phyloP scores from a whole-genome alignment of 176 grass and related monocot species.

The Guadua angustifolia region DNA sequence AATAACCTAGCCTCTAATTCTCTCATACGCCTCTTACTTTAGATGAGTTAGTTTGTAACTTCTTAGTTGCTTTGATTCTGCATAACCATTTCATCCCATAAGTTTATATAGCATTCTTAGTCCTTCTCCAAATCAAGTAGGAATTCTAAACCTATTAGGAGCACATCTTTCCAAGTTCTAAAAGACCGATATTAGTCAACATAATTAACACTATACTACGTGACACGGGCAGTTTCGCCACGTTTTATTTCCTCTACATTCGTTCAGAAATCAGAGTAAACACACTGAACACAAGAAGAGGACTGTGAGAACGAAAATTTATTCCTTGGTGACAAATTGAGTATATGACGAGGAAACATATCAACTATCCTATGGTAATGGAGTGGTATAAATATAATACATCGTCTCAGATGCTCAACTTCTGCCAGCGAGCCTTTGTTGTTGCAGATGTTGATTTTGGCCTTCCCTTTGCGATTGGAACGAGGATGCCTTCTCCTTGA shows the following conservation, averaged over 20 bases:
- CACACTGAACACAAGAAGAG: not conserved
- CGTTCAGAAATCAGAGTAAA: not conserved
- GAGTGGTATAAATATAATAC: not conserved
- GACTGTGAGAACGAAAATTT: not conserved
- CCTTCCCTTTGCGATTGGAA: constrained; percentile 57
- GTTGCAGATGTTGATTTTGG: constrained; percentile 64
- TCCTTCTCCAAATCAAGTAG: too few species aligned
- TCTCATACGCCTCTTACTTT: too few species aligned
- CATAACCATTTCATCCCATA: too few species aligned
- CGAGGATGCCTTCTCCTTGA: constrained; percentile 77
- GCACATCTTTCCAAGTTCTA: too few species aligned
- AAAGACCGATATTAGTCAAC: too few species aligned
- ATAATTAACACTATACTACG: too few species aligned
- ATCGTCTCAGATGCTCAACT: constrained; percentile 25
- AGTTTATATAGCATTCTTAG: too few species aligned
- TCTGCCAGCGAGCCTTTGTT: constrained; percentile 71
- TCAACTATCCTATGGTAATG: not conserved
- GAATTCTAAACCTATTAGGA: too few species aligned
- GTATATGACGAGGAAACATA: constrained; percentile 24
- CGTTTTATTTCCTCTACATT: not conserved
- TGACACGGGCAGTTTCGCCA: not conserved
- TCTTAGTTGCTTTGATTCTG: too few species aligned
- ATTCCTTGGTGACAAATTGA: not conserved
- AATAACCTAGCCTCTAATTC: too few species aligned
- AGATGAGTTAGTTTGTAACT: too few species aligned